Conservation (phyloP, 1,284 basidiomycete genomes). For the Sanguinoderma infundibulare region DNA sequence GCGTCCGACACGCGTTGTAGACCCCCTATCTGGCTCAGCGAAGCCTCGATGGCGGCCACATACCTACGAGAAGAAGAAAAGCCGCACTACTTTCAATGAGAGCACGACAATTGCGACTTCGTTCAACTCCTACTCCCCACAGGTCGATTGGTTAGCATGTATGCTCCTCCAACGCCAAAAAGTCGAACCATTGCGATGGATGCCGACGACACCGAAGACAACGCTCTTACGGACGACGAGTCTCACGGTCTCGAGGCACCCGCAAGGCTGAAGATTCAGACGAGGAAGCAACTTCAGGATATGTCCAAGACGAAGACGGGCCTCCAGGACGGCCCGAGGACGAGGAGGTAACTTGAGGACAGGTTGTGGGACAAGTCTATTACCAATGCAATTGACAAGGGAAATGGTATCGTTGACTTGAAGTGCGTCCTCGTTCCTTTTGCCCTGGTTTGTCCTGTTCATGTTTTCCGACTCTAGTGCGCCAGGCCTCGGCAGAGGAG, state of each 20-base stretch:
- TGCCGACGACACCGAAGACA: slow-evolving; percentile 6
- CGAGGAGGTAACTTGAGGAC: slow-evolving; percentile 14
- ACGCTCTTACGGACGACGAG: slow-evolving; percentile 18
- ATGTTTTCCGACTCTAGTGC: neutral
- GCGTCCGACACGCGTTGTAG: slow-evolving; percentile 17
- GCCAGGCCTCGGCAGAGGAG: slow-evolving; percentile 23
- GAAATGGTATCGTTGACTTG: slow-evolving; percentile 26
- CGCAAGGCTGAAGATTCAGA: no score
- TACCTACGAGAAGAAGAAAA: slow-evolving; percentile 25
- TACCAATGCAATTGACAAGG: slow-evolving; percentile 26
- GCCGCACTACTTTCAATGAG: slow-evolving; percentile 11
- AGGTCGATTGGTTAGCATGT: neutral
- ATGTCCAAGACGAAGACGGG: no score
- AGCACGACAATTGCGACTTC: slow-evolving; percentile 16
- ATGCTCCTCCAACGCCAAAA: slow-evolving; percentile 11
- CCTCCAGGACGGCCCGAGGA: neutral
- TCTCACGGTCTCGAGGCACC: neutral
- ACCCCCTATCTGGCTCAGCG: slow-evolving; percentile 28
- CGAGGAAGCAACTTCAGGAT: no score
- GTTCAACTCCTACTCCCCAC: neutral
- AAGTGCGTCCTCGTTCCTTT: slow-evolving; percentile 17
- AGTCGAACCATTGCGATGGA: neutral
- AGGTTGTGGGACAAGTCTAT: slow-evolving; percentile 28
- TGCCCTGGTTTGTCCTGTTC: no score
- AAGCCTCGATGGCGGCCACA: slow-evolving; percentile 26